Conservation (phyloP, 2,329 filamentous ascomycete genomes). For the Nectriaceae sp. region DNA sequence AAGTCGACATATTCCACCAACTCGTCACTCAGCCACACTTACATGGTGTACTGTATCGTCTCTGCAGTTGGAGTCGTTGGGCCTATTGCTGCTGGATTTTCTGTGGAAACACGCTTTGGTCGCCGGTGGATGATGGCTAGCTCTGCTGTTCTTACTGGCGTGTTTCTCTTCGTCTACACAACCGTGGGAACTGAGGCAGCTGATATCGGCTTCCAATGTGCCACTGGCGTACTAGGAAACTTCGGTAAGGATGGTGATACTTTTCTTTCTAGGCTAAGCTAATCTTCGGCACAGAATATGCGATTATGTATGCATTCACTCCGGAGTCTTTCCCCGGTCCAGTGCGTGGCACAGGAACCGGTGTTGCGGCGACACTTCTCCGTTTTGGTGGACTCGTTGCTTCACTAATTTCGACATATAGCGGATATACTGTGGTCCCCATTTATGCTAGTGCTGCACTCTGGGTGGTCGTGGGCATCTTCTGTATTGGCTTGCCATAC, state of each 20-base stretch:
- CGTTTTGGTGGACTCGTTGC: conserved; percentile 42
- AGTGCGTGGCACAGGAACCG: conserved; percentile 53
- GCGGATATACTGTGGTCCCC: conserved; percentile 43
- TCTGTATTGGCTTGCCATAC: conserved; percentile 45
- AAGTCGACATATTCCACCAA: conserved; percentile 33
- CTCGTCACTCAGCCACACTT: conserved; percentile 31
- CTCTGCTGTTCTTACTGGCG: conserved; percentile 41
- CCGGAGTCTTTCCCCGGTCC: conserved; percentile 58
- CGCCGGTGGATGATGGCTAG: conserved; percentile 47
- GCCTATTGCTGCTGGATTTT: conserved; percentile 42
- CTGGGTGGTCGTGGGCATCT: conserved; percentile 43
- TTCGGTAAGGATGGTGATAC: conserved; percentile 28
- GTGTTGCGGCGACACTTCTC: conserved; percentile 42
- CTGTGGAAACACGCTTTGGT: conserved; percentile 43
- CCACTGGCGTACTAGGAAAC: conserved; percentile 42
- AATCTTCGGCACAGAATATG: conserved; percentile 14
- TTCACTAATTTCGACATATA: conserved; percentile 44
- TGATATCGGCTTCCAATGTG: conserved; percentile 38
- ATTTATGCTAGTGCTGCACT: conserved; percentile 47
- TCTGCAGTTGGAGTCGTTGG: conserved; percentile 42
- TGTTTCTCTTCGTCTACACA: conserved; percentile 47
- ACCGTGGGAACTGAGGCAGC: conserved; percentile 33
- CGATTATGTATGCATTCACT: conserved; percentile 43
- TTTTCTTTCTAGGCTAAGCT: not conserved
- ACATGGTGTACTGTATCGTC: conserved; percentile 38